Evolutionary conservation across 139 green algal species (phyloP).

Genomic region (Eudorina sp.): DNA sequence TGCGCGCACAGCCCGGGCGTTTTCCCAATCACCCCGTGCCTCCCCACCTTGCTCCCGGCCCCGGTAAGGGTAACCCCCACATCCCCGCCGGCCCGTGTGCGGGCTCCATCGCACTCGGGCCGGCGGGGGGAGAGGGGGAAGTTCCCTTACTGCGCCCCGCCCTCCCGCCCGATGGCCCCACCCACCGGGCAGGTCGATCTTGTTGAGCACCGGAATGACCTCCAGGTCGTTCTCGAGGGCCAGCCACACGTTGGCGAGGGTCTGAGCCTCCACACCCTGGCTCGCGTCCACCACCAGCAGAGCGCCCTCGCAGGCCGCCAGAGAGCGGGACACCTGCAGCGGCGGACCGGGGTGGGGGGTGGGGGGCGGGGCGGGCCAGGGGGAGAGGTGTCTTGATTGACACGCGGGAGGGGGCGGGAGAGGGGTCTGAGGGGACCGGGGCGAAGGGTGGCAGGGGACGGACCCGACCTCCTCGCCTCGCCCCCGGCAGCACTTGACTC

Average conservation of each 20-base stretch:
- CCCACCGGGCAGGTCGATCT: conserved; percentile 96
- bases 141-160: no score
- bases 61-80: background rate
- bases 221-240: conserved; percentile 98
- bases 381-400: background rate
- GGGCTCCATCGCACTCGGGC: no score
- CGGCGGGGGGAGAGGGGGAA: no score
- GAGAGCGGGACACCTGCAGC: conserved; percentile 91
- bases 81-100: background rate
- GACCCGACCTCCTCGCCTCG: no score
- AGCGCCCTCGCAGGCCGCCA: conserved; percentile 97
- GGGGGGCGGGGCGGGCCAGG: background rate
- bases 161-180: background rate
- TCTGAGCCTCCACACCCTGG: conserved; percentile 99
- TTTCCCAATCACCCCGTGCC: background rate
- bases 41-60: background rate
- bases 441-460: no score
- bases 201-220: conserved; percentile 97
- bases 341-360: no score
- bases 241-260: conserved; percentile 98
- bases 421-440: no score
- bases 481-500: no score
- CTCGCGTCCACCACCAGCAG: conserved; percentile 97
- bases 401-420: background rate
- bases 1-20: background rate